Base-by-base conservation (phyloP, 768 basidiomycete genomes). In the Serendipita indica region DNA sequence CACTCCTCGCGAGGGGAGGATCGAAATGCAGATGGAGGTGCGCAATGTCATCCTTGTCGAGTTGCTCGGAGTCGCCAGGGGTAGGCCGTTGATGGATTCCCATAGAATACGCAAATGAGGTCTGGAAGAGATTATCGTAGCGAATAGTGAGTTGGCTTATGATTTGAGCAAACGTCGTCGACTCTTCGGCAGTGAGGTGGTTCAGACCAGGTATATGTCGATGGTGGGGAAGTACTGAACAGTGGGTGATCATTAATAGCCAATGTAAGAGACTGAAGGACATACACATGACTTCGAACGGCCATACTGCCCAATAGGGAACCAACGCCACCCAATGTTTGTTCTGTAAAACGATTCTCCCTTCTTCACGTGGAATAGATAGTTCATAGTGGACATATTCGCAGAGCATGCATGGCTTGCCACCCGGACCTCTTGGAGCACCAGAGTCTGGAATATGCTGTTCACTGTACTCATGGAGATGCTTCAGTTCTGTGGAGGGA, bases 271-370 rank as follows among this genome's bases (percentile, higher is more conserved):
- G 25, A 37, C n/a, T 33, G 34, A 33, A 54, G 16, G n/a, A 71
- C 75, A 64, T 64, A 85, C 86, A 67, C 64, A 93, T 71, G 16
- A 84, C 75, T 68, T 96, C 92, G 66, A 83, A 96, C 0, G 92
- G 92, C 92, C 91, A 96, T 32, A 80, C 79, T 3, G 91, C 92
- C 92, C 92, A 96, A 84, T 89, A 94, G 1, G 92, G 92, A 2
- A 93, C 90, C 1, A 94, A 66, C 0, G 84, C 89, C 2, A 86
- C 75, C 79, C 89, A 96, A 65, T 85, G 77, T 16, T 80, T 78
- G 64, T 88, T 87, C 67, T 76, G 72, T 33, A 82, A 67, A 2
- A 93, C 82, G 37, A 90, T 71, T 10, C 91, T 80, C 13, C 79
- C 77, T 58, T 75, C 69, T 25, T 71, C 67, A n/a, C 65, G 69